phyloP scores from a whole-genome alignment of 345 rosid genomes.

The Capsella bursapastoris region DNA sequence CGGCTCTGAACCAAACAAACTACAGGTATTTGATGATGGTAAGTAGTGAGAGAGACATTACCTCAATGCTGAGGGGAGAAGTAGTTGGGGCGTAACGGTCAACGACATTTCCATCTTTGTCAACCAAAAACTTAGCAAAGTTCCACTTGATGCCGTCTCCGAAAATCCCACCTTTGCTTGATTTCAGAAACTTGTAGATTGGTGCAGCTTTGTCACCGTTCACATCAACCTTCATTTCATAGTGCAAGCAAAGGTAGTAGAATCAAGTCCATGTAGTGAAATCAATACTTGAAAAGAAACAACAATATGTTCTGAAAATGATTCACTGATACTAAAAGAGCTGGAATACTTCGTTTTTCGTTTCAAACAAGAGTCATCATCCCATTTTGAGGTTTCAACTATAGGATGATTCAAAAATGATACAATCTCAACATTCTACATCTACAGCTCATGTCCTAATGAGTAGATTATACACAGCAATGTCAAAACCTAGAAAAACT shows the following conservation, averaged over 20 bases:
- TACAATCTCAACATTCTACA: no score
- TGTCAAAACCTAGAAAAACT: not conserved
- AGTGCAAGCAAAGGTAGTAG: not conserved
- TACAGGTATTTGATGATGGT: not conserved
- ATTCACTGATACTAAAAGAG: not conserved
- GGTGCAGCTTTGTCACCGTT: conserved; percentile 80
- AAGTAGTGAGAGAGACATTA: conserved; percentile 9
- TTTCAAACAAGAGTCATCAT: not conserved
- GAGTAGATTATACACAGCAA: no score
- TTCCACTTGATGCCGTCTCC: conserved; percentile 89
- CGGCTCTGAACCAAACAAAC: not conserved
- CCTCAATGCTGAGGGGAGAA: conserved; percentile 93
- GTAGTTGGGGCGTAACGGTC: conserved; percentile 96
- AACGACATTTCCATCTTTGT: conserved; percentile 73
- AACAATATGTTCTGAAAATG: not conserved
- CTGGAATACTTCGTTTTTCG: not conserved
- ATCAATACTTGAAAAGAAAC: not conserved
- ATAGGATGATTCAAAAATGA: not conserved
- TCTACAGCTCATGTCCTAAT: no score
- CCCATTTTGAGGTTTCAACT: not conserved
- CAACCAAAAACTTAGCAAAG: conserved; percentile 81
- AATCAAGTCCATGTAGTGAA: conserved; percentile 12
- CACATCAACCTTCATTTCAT: conserved; percentile 68
- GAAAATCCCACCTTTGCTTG: conserved; percentile 78
- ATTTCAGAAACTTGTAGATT: conserved; percentile 80